These are phyloP conservation scores for Gracilaria caudata DNA, from an alignment of 23 red algal species.

Conservation along the genomic window DNA sequence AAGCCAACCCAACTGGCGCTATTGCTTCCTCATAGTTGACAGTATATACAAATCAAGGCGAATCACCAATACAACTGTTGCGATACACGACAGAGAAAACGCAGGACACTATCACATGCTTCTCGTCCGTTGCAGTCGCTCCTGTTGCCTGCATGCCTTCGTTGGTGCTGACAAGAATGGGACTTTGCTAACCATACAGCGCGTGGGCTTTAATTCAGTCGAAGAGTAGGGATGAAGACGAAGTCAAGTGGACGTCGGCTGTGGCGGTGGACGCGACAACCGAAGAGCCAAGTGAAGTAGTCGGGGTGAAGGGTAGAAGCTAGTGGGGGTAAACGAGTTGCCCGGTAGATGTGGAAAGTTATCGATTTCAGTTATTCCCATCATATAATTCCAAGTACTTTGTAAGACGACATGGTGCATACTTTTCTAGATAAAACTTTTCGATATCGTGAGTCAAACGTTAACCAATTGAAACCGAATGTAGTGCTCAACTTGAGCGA, in stretches of 20 bases:
- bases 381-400: slow-evolving; percentile 17
- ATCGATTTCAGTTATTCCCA: slow-evolving; percentile 42
- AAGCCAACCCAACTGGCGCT: not conserved
- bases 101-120: not conserved
- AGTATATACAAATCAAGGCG: not conserved
- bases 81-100: not conserved
- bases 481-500: not conserved
- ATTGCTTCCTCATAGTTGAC: not conserved
- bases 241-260: not conserved
- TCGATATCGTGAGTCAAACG: not conserved
- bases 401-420: not conserved
- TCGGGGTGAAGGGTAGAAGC: not conserved
- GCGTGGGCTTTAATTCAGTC: not conserved
- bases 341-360: slow-evolving; percentile 15
- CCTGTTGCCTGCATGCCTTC: not conserved
- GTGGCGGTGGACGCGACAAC: not conserved
- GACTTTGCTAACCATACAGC: slow-evolving; percentile 8
- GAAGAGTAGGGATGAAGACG: not conserved
- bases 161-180: not conserved
- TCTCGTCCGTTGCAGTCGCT: not conserved
- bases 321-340: slow-evolving; percentile 10
- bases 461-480: not conserved
- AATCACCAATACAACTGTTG: not conserved
- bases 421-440: not conserved
- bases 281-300: not conserved